phyloP scores from a whole-genome alignment of 139 green algal species.

The Desmodesmus armatus region DNA sequence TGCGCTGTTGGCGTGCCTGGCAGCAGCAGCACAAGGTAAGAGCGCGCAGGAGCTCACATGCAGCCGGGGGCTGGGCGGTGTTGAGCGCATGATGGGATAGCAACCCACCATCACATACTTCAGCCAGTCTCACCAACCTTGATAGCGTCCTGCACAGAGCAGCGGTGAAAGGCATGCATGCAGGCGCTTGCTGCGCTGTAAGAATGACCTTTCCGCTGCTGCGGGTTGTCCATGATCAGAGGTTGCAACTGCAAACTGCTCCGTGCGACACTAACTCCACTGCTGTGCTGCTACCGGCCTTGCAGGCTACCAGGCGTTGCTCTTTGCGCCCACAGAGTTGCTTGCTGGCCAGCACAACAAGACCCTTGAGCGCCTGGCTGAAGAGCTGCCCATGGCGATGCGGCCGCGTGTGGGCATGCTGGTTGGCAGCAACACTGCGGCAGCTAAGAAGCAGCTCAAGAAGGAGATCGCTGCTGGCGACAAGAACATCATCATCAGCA shows the following conservation, averaged over 20 bases:
- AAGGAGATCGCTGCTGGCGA: constrained; percentile 62
- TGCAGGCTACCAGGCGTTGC: constrained; percentile 79
- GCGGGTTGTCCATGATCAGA: no score
- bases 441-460: constrained; percentile 5
- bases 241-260: not conserved
- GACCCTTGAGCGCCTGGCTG: constrained; percentile 63
- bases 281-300: not conserved
- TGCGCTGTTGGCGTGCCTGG: constrained; percentile 85
- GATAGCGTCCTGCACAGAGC: no score
- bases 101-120: no score
- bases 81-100: no score
- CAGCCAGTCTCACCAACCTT: no score
- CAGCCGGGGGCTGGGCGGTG: no score
- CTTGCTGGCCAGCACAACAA: constrained; percentile 79
- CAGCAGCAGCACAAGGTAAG: constrained; percentile 62
- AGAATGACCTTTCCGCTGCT: no score
- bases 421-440: constrained; percentile 52
- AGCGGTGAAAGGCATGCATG: no score
- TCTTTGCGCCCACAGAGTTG: constrained; percentile 96
- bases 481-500: constrained; percentile 84
- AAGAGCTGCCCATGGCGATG: constrained; percentile 44
- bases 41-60: no score
- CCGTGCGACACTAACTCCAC: not conserved
- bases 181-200: no score
- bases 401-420: constrained; percentile 52